Percentiles rank a stretch among this genome's conserved stretches.
Evolutionary conservation across 106 monocot species (phyloP).

Genomic region (Cymbidium sinense): DNA sequence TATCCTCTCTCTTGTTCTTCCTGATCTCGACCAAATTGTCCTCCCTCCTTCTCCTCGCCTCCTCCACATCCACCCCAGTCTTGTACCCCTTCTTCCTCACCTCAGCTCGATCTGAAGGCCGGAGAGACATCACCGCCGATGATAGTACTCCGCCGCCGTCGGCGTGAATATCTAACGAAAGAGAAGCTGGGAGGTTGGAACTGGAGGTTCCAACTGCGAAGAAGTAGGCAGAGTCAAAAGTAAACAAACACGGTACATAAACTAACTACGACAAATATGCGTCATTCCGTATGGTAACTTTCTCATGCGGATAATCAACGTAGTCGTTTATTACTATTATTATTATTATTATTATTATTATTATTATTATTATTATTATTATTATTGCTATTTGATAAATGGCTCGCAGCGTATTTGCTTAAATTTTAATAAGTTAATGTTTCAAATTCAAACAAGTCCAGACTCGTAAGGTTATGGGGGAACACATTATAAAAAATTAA

Average conservation of each 20-base stretch:
- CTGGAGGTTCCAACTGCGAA: background rate
- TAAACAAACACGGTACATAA: background rate
- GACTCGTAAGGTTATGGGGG: too few species aligned
- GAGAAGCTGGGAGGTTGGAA: background rate
- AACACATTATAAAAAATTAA: too few species aligned
- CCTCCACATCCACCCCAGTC: slow-evolving; percentile 28
- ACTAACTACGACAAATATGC: background rate
- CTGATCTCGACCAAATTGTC: slow-evolving; percentile 40
- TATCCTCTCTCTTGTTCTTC: slow-evolving; percentile 33
- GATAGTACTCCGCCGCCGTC: background rate
- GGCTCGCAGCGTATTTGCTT: too few species aligned
- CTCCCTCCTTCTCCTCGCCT: slow-evolving; percentile 28
- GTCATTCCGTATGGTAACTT: background rate
- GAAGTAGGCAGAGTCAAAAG: background rate
- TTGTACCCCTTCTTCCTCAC: slow-evolving; percentile 38
- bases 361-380: too few species aligned
- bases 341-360: too few species aligned
- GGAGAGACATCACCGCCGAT: slow-evolving; percentile 21
- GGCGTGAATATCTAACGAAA: background rate
- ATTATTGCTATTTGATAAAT: too few species aligned
- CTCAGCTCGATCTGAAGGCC: slow-evolving; percentile 16
- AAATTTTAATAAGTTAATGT: too few species aligned
- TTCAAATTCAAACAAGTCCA: too few species aligned
- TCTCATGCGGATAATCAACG: background rate
- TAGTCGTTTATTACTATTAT: background rate